phyloP scores from a whole-genome alignment of 129 eudicot species.

The Solidago caesia region DNA sequence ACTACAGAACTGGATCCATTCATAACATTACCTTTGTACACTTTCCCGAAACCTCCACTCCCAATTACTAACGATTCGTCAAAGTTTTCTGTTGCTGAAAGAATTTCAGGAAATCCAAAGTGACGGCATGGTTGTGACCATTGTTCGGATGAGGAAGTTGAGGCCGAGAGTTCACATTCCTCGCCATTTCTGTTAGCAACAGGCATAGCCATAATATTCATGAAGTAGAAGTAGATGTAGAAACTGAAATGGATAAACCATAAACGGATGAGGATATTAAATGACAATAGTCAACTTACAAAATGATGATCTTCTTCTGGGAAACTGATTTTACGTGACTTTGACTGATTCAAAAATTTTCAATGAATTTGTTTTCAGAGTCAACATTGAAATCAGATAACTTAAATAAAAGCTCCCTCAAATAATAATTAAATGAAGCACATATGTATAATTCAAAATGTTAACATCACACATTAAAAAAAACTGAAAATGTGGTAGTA shows the following conservation, averaged over 20 bases:
- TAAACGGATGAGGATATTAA: neutral
- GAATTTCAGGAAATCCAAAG: constrained; percentile 15
- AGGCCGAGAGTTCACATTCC: neutral
- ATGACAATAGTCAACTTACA: neutral
- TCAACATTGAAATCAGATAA: neutral
- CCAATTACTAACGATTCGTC: constrained; percentile 17
- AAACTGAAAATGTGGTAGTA: too few relatives aligned
- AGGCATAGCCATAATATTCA: constrained; percentile 1
- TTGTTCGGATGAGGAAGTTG: constrained; percentile 15
- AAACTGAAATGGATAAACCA: neutral
- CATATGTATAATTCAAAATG: too few relatives aligned
- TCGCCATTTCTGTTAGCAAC: neutral
- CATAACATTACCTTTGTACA: constrained; percentile 21
- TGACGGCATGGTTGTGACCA: constrained; percentile 21
- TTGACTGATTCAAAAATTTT: neutral
- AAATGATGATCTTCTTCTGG: neutral
- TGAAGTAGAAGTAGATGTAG: neutral
- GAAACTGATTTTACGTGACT: neutral
- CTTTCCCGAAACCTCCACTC: constrained; percentile 31
- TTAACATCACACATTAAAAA: too few relatives aligned
- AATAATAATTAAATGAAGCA: too few relatives aligned
- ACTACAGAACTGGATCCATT: constrained; percentile 6
- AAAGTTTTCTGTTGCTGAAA: constrained; percentile 21
- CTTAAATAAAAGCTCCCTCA: too few relatives aligned
- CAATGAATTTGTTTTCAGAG: neutral